Percentiles rank a stretch among this genome's conserved stretches.
Evolutionary conservation across 306 rosid genomes (phyloP).

Genomic region (Vigna nakashimae): DNA sequence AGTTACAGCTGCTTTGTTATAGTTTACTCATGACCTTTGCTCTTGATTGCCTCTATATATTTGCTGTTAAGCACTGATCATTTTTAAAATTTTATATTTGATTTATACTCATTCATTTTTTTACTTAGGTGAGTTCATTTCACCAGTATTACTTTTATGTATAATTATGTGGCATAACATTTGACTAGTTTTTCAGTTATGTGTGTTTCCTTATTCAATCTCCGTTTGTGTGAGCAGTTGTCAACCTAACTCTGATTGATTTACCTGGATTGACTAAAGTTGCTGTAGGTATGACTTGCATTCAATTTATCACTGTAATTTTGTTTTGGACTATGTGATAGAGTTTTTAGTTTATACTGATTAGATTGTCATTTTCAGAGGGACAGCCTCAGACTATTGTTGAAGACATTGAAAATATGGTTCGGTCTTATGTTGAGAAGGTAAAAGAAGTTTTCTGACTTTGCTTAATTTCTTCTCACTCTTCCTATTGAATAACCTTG

Average conservation of each 20-base stretch:
- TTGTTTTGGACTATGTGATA: not conserved
- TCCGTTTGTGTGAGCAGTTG: slow-evolving; percentile 68
- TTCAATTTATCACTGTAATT: slow-evolving; percentile 5
- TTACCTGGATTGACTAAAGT: slow-evolving; percentile 98
- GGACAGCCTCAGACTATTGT: slow-evolving; percentile 87
- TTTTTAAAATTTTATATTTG: slow-evolving; percentile 6
- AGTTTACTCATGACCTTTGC: not conserved
- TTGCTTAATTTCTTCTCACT: slow-evolving; percentile 11
- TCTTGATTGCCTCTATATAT: not conserved
- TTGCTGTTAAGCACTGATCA: not conserved
- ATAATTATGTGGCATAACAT: slow-evolving; percentile 13
- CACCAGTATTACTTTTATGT: slow-evolving; percentile 10
- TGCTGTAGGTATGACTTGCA: slow-evolving; percentile 76
- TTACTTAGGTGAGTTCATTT: slow-evolving; percentile 2
- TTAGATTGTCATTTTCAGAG: slow-evolving; percentile 55
- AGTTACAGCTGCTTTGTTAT: slow-evolving; percentile 3
- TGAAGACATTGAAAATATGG: slow-evolving; percentile 87
- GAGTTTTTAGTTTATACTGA: slow-evolving; percentile 24
- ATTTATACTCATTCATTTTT: slow-evolving; percentile 2
- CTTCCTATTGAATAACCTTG: slow-evolving; percentile 8
- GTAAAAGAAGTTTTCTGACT: slow-evolving; percentile 45
- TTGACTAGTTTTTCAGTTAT: slow-evolving; percentile 27
- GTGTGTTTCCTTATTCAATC: slow-evolving; percentile 39
- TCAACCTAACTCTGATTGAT: slow-evolving; percentile 93
- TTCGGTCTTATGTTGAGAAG: slow-evolving; percentile 80